These are phyloP conservation scores for Aphanocladium album DNA, from an alignment of 2,329 filamentous ascomycete species.

Conservation along the genomic window DNA sequence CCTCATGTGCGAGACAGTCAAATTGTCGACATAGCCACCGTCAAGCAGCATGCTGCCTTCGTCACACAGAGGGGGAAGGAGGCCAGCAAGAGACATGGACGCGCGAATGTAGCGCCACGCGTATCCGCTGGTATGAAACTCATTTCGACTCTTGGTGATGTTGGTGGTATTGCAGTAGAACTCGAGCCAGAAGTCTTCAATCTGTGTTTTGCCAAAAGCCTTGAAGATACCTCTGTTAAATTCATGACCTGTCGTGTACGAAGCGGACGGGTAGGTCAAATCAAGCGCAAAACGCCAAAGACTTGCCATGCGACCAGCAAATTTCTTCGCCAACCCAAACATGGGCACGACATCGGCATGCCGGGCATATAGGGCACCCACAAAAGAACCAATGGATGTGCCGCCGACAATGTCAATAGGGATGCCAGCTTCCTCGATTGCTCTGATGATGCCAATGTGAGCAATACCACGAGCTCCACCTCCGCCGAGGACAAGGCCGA, in stretches of 20 bases:
- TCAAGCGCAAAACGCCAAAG: conserved; percentile 98
- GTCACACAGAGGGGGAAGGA: conserved; percentile 90
- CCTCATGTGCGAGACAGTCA: conserved; percentile 97
- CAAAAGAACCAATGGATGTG: conserved; percentile 93
- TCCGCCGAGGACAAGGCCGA: conserved; percentile 89
- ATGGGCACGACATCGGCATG: conserved; percentile 96
- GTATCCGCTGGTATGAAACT: conserved; percentile 94
- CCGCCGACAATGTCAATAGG: conserved; percentile 94
- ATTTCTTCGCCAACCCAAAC: conserved; percentile 95
- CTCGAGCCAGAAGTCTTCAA: conserved; percentile 98
- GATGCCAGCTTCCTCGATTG: conserved; percentile 92
- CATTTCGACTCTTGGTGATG: conserved; percentile 86
- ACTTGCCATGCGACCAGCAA: conserved; percentile 96
- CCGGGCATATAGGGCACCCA: conserved; percentile 89
- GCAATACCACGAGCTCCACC: conserved; percentile 89
- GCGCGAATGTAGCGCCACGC: conserved; percentile 96
- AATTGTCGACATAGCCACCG: conserved; percentile 93
- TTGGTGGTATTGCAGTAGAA: conserved; percentile 99
- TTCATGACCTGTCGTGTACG: conserved; percentile 96
- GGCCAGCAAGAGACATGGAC: conserved; percentile 91
- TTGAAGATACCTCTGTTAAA: conserved; percentile 99
- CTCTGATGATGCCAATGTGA: conserved; percentile 89
- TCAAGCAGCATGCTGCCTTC: conserved; percentile 96
- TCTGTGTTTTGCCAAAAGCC: conserved; percentile 92
- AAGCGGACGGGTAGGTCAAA: conserved; percentile 90